Conservation (phyloP, 345 rosid species). For the Zanthoxylum bungeanum region DNA sequence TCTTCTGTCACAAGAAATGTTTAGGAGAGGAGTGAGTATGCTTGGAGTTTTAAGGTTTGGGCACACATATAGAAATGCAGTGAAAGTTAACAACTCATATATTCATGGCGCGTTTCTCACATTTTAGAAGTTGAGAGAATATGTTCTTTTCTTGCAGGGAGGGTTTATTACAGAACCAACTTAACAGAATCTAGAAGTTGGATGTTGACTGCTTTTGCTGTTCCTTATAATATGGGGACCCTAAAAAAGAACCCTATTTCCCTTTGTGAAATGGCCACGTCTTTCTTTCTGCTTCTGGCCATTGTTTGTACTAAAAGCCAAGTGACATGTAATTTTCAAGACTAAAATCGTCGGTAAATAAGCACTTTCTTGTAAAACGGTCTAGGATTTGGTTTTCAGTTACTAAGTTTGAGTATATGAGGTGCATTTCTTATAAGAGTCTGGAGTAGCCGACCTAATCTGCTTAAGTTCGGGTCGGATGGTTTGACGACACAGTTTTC, state of each 20-base stretch:
- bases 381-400: too few species aligned
- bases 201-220: neutral
- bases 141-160: neutral
- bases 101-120: neutral
- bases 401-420: too few species aligned
- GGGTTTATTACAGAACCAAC: neutral
- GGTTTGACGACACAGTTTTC: too few species aligned
- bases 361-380: too few species aligned
- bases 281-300: neutral
- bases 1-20: neutral
- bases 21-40: neutral
- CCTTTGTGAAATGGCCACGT: neutral
- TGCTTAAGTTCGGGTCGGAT: too few species aligned
- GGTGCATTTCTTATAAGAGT: too few species aligned
- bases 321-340: neutral
- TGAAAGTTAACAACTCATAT: neutral
- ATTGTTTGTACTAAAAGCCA: neutral
- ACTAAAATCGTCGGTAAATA: neutral
- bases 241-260: neutral
- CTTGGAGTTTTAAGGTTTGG: neutral
- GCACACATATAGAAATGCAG: too few species aligned
- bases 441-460: too few species aligned
- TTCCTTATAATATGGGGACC: neutral
- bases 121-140: neutral
- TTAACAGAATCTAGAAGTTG: neutral